Evolutionary conservation across 1,139 yeast genomes (phyloP).

Genomic region (Wickerhamiella pararugosa): DNA sequence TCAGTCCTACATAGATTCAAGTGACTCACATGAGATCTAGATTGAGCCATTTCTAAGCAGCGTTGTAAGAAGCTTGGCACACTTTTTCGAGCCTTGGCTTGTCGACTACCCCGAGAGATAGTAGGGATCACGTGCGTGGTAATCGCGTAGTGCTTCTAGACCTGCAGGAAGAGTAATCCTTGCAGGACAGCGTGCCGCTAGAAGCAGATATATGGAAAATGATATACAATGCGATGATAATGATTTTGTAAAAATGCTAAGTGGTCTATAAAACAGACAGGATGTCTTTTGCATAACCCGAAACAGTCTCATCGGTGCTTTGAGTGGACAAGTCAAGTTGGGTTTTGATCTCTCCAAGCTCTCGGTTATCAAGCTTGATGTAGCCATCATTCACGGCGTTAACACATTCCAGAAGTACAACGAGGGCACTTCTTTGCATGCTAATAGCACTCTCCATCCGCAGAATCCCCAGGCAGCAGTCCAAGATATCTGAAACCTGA

Average conservation of each 20-base stretch:
- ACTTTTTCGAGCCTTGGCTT: no score
- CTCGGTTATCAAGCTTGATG: constrained; percentile 11
- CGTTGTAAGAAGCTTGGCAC: no score
- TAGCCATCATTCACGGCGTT: constrained; percentile 14
- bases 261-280: constrained; percentile 3
- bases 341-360: constrained; percentile 13
- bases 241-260: background rate
- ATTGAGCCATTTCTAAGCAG: no score
- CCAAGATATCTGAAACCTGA: constrained; percentile 41
- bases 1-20: no score
- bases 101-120: no score
- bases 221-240: background rate
- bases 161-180: no score
- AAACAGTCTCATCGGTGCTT: constrained; percentile 18
- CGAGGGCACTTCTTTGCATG: constrained; percentile 64
- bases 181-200: background rate
- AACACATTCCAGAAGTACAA: constrained; percentile 37
- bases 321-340: constrained; percentile 14
- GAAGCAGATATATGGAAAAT: background rate
- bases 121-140: no score
- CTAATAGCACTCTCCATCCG: constrained; percentile 41
- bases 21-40: no score
- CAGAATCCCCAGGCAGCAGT: constrained; percentile 62
- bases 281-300: constrained; percentile 18
- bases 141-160: no score